Percentiles rank a stretch among this genome's conserved stretches.
These are phyloP conservation scores for Chrysoporthe deuterocubensis DNA, from an alignment of 2,329 filamentous ascomycete genomes.

Conservation along the genomic window DNA sequence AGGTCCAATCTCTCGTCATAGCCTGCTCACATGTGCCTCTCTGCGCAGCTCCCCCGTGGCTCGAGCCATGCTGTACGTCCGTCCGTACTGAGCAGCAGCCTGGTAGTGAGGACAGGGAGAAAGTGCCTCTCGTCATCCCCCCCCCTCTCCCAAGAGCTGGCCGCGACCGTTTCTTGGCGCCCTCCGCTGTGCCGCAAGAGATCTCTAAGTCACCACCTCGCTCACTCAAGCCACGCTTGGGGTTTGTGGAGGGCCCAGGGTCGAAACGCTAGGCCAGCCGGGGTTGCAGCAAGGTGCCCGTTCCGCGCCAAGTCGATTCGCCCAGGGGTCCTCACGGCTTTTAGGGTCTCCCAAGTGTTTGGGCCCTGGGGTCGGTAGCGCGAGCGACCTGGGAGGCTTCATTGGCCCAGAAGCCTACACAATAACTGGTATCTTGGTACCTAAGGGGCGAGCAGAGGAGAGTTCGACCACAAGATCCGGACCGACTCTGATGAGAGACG, in stretches of 20 bases:
- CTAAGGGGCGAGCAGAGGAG: not conserved
- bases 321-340: constrained; percentile 1
- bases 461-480: not conserved
- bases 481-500: not conserved
- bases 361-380: not conserved
- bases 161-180: constrained; percentile 3
- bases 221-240: not conserved
- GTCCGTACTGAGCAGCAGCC: too few species aligned
- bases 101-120: too few species aligned
- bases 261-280: not conserved
- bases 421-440: not conserved
- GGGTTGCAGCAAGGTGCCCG: not conserved
- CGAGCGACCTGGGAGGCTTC: not conserved
- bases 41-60: too few species aligned
- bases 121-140: not conserved
- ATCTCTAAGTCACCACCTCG: not conserved
- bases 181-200: not conserved
- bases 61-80: too few species aligned
- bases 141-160: not conserved
- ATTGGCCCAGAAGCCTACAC: not conserved
- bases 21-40: not conserved
- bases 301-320: constrained; percentile 8
- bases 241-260: constrained; percentile 4
- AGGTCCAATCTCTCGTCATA: not conserved
- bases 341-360: not conserved